Conservation (phyloP, 257 asterid genomes). For the Nicotiana tomentosiformis region DNA sequence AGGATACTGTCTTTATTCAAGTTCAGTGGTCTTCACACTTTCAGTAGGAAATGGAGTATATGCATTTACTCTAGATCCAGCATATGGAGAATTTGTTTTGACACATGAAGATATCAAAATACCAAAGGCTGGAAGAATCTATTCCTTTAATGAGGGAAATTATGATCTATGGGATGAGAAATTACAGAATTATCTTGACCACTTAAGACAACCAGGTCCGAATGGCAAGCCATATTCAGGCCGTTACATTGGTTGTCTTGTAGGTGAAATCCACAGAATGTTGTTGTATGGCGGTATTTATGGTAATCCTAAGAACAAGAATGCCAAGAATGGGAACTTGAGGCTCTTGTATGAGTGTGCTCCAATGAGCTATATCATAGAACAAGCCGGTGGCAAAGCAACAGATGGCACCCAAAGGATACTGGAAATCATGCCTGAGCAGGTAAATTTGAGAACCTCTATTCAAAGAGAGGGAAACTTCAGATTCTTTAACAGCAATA, state of each 20-base stretch:
- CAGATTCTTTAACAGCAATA: not conserved
- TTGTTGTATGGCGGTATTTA: conserved; percentile 84
- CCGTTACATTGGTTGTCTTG: conserved; percentile 83
- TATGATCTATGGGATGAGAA: conserved; percentile 88
- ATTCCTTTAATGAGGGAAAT: conserved; percentile 87
- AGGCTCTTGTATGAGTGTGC: conserved; percentile 96
- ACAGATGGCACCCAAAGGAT: conserved; percentile 53
- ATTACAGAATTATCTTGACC: conserved; percentile 73
- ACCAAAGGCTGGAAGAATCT: conserved; percentile 75
- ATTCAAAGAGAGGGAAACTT: not conserved
- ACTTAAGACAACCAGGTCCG: conserved; percentile 87
- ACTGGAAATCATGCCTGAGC: conserved; percentile 60
- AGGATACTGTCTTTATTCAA: conserved; percentile 94
- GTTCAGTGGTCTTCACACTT: conserved; percentile 71
- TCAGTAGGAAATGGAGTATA: conserved; percentile 77
- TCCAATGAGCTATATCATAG: conserved; percentile 77
- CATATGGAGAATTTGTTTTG: conserved; percentile 83
- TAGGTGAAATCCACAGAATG: conserved; percentile 85
- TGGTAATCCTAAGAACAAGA: conserved; percentile 73
- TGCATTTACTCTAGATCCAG: conserved; percentile 79
- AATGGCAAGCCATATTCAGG: conserved; percentile 88
- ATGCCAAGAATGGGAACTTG: conserved; percentile 83
- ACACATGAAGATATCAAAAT: conserved; percentile 68
- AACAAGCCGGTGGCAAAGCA: conserved; percentile 83
- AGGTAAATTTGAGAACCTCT: conserved; percentile 27